phyloP scores from a whole-genome alignment of 2,329 filamentous ascomycete genomes.

The Mycosphaerella arachidis region DNA sequence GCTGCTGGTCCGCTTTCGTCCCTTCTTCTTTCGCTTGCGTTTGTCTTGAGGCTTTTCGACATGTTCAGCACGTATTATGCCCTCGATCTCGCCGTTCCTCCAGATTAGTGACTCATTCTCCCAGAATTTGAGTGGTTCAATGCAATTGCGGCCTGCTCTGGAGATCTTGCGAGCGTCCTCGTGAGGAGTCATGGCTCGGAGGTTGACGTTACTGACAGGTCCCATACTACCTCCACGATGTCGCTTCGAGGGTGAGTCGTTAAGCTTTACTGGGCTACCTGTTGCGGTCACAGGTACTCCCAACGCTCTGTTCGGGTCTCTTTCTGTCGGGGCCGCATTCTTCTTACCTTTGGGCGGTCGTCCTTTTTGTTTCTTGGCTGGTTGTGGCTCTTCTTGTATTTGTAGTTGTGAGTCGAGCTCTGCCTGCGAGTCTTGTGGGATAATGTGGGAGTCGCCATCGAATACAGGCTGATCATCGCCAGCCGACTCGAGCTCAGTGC shows the following conservation, averaged over 20 bases:
- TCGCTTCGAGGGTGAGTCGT: constrained; percentile 19
- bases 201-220: constrained; percentile 33
- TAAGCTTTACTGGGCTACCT: constrained; percentile 19
- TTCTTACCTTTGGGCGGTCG: constrained; percentile 14
- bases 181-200: constrained; percentile 37
- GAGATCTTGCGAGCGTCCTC: constrained; percentile 56
- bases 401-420: constrained; percentile 17
- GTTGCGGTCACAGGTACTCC: constrained; percentile 11
- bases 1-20: constrained; percentile 34
- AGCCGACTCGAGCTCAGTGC: constrained; percentile 8
- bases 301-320: constrained; percentile 19
- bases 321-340: constrained; percentile 18
- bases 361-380: constrained; percentile 12
- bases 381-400: constrained; percentile 7
- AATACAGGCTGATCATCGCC: constrained; percentile 13
- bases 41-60: constrained; percentile 36
- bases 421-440: constrained; percentile 7
- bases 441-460: constrained; percentile 12
- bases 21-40: constrained; percentile 29
- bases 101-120: constrained; percentile 74
- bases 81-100: constrained; percentile 65
- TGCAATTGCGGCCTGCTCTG: constrained; percentile 74
- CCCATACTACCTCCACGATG: constrained; percentile 23
- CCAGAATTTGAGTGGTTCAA: constrained; percentile 80
- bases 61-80: constrained; percentile 71